These are phyloP conservation scores for Phaeolepiota aurea DNA, from an alignment of 768 basidiomycete genomes.

Conservation along the genomic window DNA sequence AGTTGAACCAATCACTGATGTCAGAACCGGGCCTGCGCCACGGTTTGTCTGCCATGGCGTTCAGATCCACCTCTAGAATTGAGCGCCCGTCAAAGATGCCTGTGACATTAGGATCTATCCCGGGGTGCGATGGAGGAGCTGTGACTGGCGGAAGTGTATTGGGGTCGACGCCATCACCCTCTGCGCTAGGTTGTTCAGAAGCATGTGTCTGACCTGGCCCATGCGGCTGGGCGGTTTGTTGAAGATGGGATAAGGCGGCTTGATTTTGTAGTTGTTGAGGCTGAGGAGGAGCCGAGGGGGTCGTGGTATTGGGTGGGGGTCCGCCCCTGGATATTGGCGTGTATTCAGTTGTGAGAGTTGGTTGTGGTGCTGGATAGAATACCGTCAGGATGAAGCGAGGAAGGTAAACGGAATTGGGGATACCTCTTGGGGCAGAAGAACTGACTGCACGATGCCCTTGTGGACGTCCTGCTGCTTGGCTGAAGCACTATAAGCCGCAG, in stretches of 20 bases:
- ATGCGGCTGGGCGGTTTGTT: conserved; percentile 2
- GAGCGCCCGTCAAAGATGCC: conserved; percentile 69
- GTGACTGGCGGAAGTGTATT: conserved; percentile 54
- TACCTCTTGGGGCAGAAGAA: conserved; percentile 22
- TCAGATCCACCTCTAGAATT: conserved; percentile 80
- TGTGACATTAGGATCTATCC: conserved; percentile 57
- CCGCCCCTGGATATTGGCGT: conserved; percentile 62
- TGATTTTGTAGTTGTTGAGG: conserved; percentile 10
- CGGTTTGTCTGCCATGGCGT: conserved; percentile 67
- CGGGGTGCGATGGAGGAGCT: conserved; percentile 76
- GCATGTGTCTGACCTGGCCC: background rate
- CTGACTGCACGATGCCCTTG: conserved; percentile 20
- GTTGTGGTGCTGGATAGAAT: conserved; percentile 28
- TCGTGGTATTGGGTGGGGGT: conserved; percentile 16
- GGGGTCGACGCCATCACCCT: conserved; percentile 53
- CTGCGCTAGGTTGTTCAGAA: background rate
- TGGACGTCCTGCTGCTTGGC: conserved; percentile 25
- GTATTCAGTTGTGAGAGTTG: conserved; percentile 75
- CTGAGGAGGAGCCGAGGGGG: conserved; percentile 5
- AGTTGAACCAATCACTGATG: conserved; percentile 98
- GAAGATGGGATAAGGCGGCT: conserved; percentile 2
- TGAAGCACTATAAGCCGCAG: too few relatives aligned
- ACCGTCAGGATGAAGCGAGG: conserved; percentile 3
- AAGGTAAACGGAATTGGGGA: background rate
- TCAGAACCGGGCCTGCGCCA: conserved; percentile 92